A percentile compares a stretch with the other conserved stretches of the same genome.
Conservation (phyloP, 371 early-diverging fungal species). For the Mortierella sp. region DNA sequence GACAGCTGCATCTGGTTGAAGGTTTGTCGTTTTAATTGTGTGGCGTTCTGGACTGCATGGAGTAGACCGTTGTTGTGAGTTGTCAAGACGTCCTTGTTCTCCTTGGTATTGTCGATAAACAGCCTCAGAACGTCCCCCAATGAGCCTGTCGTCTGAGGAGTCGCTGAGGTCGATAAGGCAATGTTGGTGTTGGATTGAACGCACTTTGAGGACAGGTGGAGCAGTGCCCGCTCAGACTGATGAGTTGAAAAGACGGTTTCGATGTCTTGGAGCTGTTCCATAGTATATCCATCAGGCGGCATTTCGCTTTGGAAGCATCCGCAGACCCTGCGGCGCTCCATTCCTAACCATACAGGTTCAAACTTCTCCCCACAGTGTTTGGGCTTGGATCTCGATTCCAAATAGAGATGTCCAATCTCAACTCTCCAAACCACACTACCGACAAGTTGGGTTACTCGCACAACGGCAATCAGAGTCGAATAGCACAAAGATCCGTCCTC, state of each 20-base stretch:
- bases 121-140: neutral
- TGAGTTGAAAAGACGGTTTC: slow-evolving; percentile 13
- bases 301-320: too few species aligned
- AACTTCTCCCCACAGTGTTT: too few species aligned
- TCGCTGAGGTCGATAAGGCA: neutral
- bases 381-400: neutral
- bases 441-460: neutral
- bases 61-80: slow-evolving; percentile 5
- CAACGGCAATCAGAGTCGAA: slow-evolving; percentile 18
- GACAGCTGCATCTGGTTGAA: slow-evolving; percentile 17
- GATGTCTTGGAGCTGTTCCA: slow-evolving; percentile 5
- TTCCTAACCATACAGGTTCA: too few species aligned
- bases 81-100: slow-evolving; percentile 37
- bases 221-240: neutral
- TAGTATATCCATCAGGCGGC: too few species aligned
- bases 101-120: slow-evolving; percentile 16
- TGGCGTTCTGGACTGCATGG: slow-evolving; percentile 11
- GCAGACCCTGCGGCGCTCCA: too few species aligned
- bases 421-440: neutral
- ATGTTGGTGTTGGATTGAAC: too few species aligned
- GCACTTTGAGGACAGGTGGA: neutral
- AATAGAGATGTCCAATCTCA: neutral
- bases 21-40: neutral
- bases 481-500: slow-evolving; percentile 6
- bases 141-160: too few species aligned